phyloP scores from a whole-genome alignment of 2,329 filamentous ascomycete genomes.

The Neopestalotiopsis sp. region DNA sequence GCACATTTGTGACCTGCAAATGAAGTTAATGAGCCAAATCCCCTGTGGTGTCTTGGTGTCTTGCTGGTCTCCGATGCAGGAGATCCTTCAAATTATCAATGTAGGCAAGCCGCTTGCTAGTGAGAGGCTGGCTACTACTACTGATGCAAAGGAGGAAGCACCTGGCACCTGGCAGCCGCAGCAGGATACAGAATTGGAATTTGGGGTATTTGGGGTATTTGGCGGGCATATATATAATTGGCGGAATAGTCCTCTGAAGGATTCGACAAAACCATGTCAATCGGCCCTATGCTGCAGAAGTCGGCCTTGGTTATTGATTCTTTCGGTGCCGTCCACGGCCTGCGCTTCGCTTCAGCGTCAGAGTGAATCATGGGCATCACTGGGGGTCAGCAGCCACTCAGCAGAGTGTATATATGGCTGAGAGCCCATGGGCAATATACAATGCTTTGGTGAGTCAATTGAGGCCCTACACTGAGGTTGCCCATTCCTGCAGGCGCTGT shows the following conservation, averaged over 20 bases:
- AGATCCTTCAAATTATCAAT: too few species aligned
- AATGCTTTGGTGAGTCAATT: not conserved
- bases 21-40: too few species aligned
- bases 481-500: too few species aligned
- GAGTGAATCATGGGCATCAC: not conserved
- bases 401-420: not conserved
- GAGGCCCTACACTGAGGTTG: not conserved
- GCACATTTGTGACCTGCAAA: not conserved
- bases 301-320: not conserved
- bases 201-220: not conserved
- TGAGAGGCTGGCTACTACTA: too few species aligned
- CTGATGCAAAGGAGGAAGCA: not conserved
- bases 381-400: not conserved
- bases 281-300: slow-evolving; percentile 12
- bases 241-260: slow-evolving; percentile 4
- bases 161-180: too few species aligned
- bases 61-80: not conserved
- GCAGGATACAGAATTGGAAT: not conserved
- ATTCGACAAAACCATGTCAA: not conserved
- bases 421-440: not conserved
- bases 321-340: not conserved
- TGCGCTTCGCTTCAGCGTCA: not conserved
- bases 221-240: not conserved
- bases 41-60: not conserved
- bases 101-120: too few species aligned